Evolutionary conservation across 768 basidiomycete genomes (phyloP).

Genomic region (Leccinellum luteum): DNA sequence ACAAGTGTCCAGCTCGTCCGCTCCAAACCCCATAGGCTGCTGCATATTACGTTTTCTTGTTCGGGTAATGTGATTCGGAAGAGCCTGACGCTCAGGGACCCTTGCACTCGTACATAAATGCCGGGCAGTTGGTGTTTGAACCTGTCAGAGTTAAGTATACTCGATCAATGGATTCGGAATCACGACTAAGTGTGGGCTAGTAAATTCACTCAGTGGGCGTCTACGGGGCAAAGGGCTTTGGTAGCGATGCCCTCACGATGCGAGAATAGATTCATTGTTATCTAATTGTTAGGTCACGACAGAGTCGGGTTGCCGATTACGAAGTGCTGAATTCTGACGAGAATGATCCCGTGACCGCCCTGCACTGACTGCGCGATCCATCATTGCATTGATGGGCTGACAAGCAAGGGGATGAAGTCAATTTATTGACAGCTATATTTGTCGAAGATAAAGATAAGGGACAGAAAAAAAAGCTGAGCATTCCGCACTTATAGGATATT

Average conservation of each 20-base stretch:
- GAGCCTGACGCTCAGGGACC: neutral
- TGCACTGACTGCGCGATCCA: neutral
- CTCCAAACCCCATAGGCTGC: neutral
- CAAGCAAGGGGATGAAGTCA: neutral
- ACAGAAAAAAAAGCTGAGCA: neutral
- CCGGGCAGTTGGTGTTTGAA: neutral
- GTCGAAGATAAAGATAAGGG: neutral
- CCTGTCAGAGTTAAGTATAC: neutral
- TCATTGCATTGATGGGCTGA: too few species aligned
- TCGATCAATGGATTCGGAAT: too few species aligned
- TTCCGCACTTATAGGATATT: neutral
- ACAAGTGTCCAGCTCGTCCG: slow-evolving; percentile 29
- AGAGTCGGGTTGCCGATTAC: neutral
- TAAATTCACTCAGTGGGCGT: too few species aligned
- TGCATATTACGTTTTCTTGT: neutral
- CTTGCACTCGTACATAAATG: neutral
- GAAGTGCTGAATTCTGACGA: neutral
- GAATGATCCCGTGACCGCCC: neutral
- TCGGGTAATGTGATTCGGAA: neutral
- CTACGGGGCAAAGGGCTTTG: too few species aligned
- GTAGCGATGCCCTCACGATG: too few species aligned
- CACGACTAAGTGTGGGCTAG: too few species aligned
- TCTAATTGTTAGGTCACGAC: too few species aligned
- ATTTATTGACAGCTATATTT: neutral
- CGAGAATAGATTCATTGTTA: too few species aligned